Percentiles rank a stretch among this genome's conserved stretches.
phyloP scores from a whole-genome alignment of 306 rosid species.

The Prunus dulcis region DNA sequence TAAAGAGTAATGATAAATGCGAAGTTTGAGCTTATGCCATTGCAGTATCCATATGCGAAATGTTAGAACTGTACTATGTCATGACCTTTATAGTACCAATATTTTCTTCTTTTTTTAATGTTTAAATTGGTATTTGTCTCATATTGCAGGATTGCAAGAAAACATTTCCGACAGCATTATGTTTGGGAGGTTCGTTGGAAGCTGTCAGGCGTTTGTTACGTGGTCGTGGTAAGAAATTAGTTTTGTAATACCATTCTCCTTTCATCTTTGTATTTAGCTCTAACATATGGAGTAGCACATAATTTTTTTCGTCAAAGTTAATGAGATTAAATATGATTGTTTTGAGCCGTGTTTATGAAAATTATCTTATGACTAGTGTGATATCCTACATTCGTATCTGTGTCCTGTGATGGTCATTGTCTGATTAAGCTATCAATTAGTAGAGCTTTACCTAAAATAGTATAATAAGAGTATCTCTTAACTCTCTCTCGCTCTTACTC shows the following conservation, averaged over 20 bases:
- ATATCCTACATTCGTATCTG: background rate
- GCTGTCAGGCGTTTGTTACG: constrained; percentile 52
- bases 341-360: background rate
- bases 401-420: background rate
- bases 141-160: constrained; percentile 71
- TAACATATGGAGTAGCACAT: background rate
- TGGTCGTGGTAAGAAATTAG: constrained; percentile 46
- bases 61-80: background rate
- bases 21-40: background rate
- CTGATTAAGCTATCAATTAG: background rate
- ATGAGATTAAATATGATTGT: background rate
- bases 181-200: constrained; percentile 80
- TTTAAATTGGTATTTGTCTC: background rate
- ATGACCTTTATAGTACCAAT: background rate
- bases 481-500: background rate
- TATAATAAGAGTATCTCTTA: background rate
- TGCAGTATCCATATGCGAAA: background rate
- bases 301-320: background rate
- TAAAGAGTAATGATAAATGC: background rate
- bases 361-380: background rate
- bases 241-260: background rate
- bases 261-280: background rate
- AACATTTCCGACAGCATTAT: constrained; percentile 79
- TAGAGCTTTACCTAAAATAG: background rate
- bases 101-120: background rate